phyloP scores from a whole-genome alignment of 257 asterid genomes.

The Nicotiana tabacum region DNA sequence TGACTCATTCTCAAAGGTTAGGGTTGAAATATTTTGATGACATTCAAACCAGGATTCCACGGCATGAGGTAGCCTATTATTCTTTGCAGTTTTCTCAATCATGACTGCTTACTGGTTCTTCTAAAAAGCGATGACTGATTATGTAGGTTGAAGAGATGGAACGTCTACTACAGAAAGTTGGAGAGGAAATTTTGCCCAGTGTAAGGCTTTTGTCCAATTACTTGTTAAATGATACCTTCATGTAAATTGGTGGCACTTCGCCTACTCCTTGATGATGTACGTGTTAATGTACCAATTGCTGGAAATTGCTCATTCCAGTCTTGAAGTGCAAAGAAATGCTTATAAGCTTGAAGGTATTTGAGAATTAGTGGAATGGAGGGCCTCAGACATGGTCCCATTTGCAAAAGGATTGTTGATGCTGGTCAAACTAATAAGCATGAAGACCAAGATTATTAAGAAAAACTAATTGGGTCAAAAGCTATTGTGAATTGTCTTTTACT shows the following conservation, averaged over 20 bases:
- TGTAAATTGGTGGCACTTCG: background rate
- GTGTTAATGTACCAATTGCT: background rate
- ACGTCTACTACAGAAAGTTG: constrained; percentile 58
- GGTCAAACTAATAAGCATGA: background rate
- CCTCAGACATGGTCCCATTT: background rate
- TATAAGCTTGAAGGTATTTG: background rate
- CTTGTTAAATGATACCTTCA: constrained; percentile 12
- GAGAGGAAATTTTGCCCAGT: constrained; percentile 78
- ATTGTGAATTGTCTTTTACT: background rate
- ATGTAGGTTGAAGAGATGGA: constrained; percentile 86
- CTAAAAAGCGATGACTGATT: background rate
- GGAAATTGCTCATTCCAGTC: background rate
- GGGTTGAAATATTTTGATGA: constrained; percentile 84
- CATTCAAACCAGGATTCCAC: constrained; percentile 82
- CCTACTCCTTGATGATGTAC: background rate
- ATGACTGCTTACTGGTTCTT: background rate
- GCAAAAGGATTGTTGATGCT: background rate
- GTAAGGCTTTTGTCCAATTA: constrained; percentile 36
- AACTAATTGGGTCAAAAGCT: background rate
- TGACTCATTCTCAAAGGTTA: constrained; percentile 69
- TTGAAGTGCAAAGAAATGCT: background rate
- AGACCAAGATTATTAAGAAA: background rate
- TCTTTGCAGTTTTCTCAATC: background rate
- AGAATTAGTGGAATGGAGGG: background rate
- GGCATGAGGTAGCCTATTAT: constrained; percentile 57